Percentiles rank a stretch among this genome's conserved stretches.
phyloP scores from a whole-genome alignment of 108 stramenopile species.

The Stephanodiscus triporus region DNA sequence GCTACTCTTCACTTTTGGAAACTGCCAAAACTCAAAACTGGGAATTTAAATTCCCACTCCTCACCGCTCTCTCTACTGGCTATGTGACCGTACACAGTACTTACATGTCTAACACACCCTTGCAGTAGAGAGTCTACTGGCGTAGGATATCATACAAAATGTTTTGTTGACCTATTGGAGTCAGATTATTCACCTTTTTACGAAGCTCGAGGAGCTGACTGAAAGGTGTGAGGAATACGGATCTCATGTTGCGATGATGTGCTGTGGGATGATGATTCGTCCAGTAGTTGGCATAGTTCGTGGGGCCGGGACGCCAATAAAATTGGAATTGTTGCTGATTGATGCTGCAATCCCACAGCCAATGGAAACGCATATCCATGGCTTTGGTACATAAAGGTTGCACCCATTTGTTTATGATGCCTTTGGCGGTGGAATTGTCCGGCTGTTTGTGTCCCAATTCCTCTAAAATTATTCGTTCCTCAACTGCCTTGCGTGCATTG shows the following conservation, averaged over 20 bases:
- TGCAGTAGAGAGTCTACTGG: background rate
- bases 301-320: too few species aligned
- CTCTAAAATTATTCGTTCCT: background rate
- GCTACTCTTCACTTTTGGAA: too few species aligned
- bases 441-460: background rate
- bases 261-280: background rate
- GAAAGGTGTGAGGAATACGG: background rate
- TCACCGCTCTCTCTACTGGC: background rate
- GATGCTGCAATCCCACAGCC: background rate
- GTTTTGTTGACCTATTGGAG: background rate
- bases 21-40: background rate
- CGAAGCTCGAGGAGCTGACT: background rate
- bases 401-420: background rate
- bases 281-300: conserved; percentile 1
- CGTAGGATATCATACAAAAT: background rate
- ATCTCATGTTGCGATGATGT: background rate
- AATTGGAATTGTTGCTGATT: background rate
- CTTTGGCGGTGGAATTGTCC: background rate
- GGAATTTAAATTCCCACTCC: conserved; percentile 2
- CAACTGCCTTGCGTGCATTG: too few species aligned
- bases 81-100: background rate
- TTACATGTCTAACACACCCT: conserved; percentile 2
- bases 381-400: background rate
- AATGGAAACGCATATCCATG: conserved; percentile 7
- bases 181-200: background rate